Evolutionary conservation across 106 monocot species (phyloP), one percentile per base, ranked within the genome.

Genomic region (Dendrobium chrysotoxum): DNA sequence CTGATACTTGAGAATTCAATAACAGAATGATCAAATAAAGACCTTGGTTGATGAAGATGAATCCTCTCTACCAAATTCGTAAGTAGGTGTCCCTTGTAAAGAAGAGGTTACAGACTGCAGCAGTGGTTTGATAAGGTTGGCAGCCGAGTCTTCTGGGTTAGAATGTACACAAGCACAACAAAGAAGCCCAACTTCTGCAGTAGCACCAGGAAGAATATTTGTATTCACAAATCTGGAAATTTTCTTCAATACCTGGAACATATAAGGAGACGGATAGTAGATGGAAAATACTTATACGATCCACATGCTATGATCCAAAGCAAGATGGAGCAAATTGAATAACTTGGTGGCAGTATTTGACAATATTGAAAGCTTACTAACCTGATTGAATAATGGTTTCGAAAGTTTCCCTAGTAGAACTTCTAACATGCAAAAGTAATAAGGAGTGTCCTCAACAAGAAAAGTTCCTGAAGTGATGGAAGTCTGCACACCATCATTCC

Each of bases 181-280:
- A 82, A 98, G 92, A 86, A 98, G 87, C 77, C 98, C 98, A 75
- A 99, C 83, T 79, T 99, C 98, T 83, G 91, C 75, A 76, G 88
- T 88, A 75, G 98, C 98, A 44, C 98, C 98, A 80, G 98, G 95
- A 85, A 99, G 95, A 77, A 93, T 88, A 87, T 91, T 99, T 75
- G 88, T 85, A 66, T 83, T 91, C 44, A 99, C 89, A 86, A 99
- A 99, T 78, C 91, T 99, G 42, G 95, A 85, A 79, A 99, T 91
- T 81, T 91, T 92, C 79, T 87, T 91, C 84, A 99, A 72, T 45
- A 87, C 88, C 99, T 99, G 85, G 39, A 83, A 81, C 47, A 76
- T 72, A 38, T 7, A 5, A 72, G 72, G 23, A 75, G 16, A 75
- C 21, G 44, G 12, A 26, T 25, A 46, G 47, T n/a, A n/a, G 41